Evolutionary conservation across 768 basidiomycete species (phyloP).

Genomic region (Calocybe cyanea): DNA sequence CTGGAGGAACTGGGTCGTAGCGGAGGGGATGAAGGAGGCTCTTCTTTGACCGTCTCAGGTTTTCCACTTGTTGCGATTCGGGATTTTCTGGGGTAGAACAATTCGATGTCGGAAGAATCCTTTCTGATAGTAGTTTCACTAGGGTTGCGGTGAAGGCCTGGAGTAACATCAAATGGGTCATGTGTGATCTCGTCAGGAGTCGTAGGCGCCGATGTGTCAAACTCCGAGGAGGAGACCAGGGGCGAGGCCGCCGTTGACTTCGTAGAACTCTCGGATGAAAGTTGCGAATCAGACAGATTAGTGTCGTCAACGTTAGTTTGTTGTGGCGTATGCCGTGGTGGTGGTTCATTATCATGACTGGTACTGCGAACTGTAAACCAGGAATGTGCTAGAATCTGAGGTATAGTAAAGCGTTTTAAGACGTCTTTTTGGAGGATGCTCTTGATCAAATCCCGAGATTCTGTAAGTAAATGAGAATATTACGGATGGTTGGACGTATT

Average conservation of each 20-base stretch:
- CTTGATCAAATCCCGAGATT: conserved; percentile 80
- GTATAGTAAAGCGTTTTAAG: conserved; percentile 69
- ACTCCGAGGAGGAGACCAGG: conserved; percentile 32
- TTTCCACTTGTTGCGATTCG: conserved; percentile 10
- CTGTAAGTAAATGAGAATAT: conserved; percentile 47
- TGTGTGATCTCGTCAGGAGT: conserved; percentile 49
- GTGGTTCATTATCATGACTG: conserved; percentile 30
- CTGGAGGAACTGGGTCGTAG: conserved; percentile 25
- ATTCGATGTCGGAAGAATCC: conserved; percentile 32
- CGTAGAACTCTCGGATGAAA: conserved; percentile 53
- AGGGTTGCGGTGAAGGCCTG: conserved; percentile 42
- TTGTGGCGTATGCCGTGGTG: conserved; percentile 21
- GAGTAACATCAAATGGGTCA: conserved; percentile 39
- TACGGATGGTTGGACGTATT: neutral
- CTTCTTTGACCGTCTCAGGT: conserved; percentile 53
- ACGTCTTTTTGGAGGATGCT: conserved; percentile 77
- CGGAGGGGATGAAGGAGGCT: conserved; percentile 32
- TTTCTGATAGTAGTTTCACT: conserved; percentile 64
- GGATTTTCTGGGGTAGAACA: conserved; percentile 29
- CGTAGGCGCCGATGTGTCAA: conserved; percentile 46
- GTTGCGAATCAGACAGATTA: conserved; percentile 24
- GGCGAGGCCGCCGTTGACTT: conserved; percentile 53
- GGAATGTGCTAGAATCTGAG: conserved; percentile 78
- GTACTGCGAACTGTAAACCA: conserved; percentile 66
- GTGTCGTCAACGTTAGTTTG: conserved; percentile 26